Percentiles rank a stretch among this genome's conserved stretches.
Conservation (phyloP, 2,329 filamentous ascomycete species). For the Ceratocystiopsis brevicomis region DNA sequence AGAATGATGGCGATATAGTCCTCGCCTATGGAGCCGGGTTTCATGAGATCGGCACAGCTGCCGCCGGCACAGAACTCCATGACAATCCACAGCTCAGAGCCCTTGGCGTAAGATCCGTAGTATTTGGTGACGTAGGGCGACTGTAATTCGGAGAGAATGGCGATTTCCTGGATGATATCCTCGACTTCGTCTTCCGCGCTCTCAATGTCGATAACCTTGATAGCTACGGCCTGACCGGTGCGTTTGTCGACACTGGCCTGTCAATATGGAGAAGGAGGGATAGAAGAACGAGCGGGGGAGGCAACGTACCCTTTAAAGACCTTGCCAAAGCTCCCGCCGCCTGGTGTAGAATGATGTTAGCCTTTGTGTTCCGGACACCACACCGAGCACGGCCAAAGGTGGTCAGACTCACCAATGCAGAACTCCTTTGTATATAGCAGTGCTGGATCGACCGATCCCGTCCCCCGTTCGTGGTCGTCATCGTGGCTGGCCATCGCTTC, state of each 20-base stretch:
- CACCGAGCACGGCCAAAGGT: too few relatives aligned
- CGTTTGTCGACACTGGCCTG: conserved; percentile 63
- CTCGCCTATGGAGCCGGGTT: conserved; percentile 76
- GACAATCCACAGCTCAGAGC: conserved; percentile 94
- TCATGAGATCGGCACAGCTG: conserved; percentile 90
- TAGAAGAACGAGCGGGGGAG: background rate
- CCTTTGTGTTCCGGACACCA: conserved; percentile 8
- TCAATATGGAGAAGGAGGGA: background rate
- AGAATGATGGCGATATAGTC: conserved; percentile 96
- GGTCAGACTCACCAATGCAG: conserved; percentile 48
- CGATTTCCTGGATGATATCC: conserved; percentile 97
- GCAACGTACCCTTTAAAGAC: conserved; percentile 78
- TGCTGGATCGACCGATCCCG: conserved; percentile 60
- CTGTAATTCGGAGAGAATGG: conserved; percentile 86
- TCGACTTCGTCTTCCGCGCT: conserved; percentile 98
- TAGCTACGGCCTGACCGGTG: conserved; percentile 83
- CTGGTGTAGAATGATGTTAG: conserved; percentile 22
- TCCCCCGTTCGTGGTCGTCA: conserved; percentile 20
- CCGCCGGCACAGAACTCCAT: conserved; percentile 98
- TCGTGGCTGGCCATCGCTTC: conserved; percentile 4
- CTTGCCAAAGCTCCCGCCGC: conserved; percentile 93
- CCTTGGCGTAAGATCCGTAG: conserved; percentile 90
- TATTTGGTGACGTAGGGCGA: conserved; percentile 96
- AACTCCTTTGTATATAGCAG: conserved; percentile 84
- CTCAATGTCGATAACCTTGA: conserved; percentile 97